A percentile compares a stretch with the other conserved stretches of the same genome.
Evolutionary conservation across 2,329 filamentous ascomycete genomes (phyloP).

Genomic region (Bipolaris cookei): DNA sequence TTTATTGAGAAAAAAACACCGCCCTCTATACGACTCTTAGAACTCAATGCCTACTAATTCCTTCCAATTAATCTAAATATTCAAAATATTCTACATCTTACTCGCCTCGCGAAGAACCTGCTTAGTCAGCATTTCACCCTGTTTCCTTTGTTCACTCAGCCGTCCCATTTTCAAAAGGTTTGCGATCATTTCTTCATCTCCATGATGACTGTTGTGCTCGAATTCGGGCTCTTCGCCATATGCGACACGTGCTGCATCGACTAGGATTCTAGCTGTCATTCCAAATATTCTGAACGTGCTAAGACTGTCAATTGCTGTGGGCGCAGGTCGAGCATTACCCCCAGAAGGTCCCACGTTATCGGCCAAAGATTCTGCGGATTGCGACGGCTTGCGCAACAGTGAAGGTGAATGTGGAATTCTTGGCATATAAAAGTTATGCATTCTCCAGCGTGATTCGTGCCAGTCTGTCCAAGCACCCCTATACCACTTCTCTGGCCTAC

Average conservation of each 20-base stretch:
- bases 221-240: conserved; percentile 85
- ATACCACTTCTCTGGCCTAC: conserved; percentile 74
- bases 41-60: too few species aligned
- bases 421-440: conserved; percentile 93
- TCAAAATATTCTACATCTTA: conserved; percentile 49
- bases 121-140: conserved; percentile 60
- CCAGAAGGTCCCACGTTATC: conserved; percentile 18
- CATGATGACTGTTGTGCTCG: conserved; percentile 70
- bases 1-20: background rate
- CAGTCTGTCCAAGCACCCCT: conserved; percentile 80
- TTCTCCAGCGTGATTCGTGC: conserved; percentile 78
- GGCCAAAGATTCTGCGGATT: background rate
- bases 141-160: conserved; percentile 58
- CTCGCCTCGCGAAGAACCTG: conserved; percentile 59
- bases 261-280: conserved; percentile 89
- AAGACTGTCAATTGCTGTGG: conserved; percentile 47
- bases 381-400: conserved; percentile 13
- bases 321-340: conserved; percentile 48
- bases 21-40: too few species aligned
- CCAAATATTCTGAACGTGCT: conserved; percentile 85
- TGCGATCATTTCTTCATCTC: conserved; percentile 70
- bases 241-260: conserved; percentile 84
- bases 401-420: conserved; percentile 25
- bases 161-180: conserved; percentile 63
- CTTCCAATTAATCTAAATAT: too few species aligned